Base-by-base conservation (phyloP, 2,329 filamentous ascomycete species). In the Ophiocordyceps unilateralis region DNA sequence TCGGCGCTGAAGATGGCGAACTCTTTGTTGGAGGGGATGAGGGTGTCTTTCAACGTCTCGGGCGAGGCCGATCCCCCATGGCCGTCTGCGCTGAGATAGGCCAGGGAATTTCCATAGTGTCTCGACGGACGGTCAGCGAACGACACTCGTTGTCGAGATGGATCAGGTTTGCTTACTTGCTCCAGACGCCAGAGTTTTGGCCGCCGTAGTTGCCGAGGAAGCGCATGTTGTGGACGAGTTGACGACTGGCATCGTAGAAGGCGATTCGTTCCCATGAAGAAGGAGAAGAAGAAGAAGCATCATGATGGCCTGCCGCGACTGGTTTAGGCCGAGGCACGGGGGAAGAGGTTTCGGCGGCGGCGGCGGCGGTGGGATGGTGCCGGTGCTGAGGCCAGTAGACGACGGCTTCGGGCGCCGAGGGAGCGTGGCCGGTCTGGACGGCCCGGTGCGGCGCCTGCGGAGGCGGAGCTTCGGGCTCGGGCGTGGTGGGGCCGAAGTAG, bases 121-220 rank as follows among this genome's bases (percentile, higher is more conserved):
- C 66, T 69, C 8, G n/a, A 6, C 9, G 11, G 21, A 40, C 5
- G 32, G 38, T 19, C 32, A 36, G 32, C 17, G 17, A n/a, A n/a
- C n/a, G n/a, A n/a, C n/a, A n/a, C n/a, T n/a, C n/a, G n/a, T n/a
- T n/a, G n/a, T n/a, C n/a, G 14, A 15, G 14, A 2, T 21, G 17
- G 20, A 30, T 9, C 21, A 30, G 11, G 8, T 9, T 17, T n/a
- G 59, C 65, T 58, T 48, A 68, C 66, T 50, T 60, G 44, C 68
- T 64, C 44, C 55, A 69, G 28, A 59, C 57, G 37, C 68, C 60
- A 28, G 66, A 66, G 1, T 61, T 59, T 17, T 60, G 51, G 34
- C 63, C 64, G 38, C 68, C 68, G 34, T 66, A 61, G 55, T 70
- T 69, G 28, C 59, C 68, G 34, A 71, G 57, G 53, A 72, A 72